Conservation (phyloP, 1,139 yeast genomes). For the Saccharomyces hybrid region DNA sequence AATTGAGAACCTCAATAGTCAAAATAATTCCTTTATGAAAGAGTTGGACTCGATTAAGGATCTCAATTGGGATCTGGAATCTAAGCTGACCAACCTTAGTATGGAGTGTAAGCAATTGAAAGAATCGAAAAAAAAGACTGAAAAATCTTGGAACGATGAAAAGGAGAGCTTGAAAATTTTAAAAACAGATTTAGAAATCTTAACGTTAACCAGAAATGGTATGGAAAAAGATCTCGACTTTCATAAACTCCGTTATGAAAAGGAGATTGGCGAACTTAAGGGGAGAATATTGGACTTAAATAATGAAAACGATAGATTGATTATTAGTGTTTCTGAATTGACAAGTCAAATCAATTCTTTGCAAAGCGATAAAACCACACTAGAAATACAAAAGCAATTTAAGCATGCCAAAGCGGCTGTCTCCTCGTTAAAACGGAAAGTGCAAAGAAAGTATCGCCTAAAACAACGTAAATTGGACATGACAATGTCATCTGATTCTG, state of each 20-base stretch:
- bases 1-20: neutral
- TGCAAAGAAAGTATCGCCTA: neutral
- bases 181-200: slow-evolving; percentile 45
- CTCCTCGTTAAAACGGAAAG: neutral
- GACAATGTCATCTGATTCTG: neutral
- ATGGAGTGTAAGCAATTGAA: slow-evolving; percentile 19
- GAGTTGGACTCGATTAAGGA: slow-evolving; percentile 2
- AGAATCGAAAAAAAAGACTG: slow-evolving; percentile 28
- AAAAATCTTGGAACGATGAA: slow-evolving; percentile 27
- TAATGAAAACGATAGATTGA: slow-evolving; percentile 45
- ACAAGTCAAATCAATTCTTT: neutral
- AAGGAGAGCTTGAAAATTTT: slow-evolving; percentile 29
- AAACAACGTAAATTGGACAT: neutral
- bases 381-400: neutral
- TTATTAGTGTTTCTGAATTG: slow-evolving; percentile 4
- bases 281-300: slow-evolving; percentile 48
- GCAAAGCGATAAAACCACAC: neutral
- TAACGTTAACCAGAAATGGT: slow-evolving; percentile 38
- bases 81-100: slow-evolving; percentile 1
- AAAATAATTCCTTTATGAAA: neutral
- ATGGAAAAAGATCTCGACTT: slow-evolving; percentile 36
- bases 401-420: neutral
- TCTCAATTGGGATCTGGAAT: slow-evolving; percentile 5
- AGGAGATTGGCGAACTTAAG: slow-evolving; percentile 43
- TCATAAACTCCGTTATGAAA: slow-evolving; percentile 33